Base-by-base conservation (phyloP, 805 yeast species). In the Ogataea minuta region DNA sequence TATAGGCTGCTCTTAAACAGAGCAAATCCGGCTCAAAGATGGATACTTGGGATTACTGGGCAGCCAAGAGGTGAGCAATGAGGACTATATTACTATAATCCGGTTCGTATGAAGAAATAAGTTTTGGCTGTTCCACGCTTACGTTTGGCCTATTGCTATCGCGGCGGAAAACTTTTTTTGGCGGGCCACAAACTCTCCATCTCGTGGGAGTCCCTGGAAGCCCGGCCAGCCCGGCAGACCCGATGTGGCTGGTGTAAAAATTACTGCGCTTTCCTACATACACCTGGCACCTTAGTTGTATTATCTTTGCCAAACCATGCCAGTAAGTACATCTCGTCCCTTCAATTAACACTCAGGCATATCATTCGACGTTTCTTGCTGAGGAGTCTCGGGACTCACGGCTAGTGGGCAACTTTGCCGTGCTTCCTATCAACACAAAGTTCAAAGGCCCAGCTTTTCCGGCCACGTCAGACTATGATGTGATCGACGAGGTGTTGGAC, bases 361-460 rank as follows among this genome's bases (percentile, higher is more conserved):
- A 81, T 54, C 93, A 85, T 56, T 84, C 93, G 13, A 84, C 93
- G 1, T 84, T 84, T 56, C 69, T 81, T 23, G 76, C 74, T 15
- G 88, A 81, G 46, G 79, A 76, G 28, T 54, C 68, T n/a, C 63
- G 70, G 21, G 71, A 74, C 46, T 73, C 76, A 38, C 72, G 93
- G 57, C 59, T 76, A 34, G 80, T 87, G 20, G 91, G 89, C 25
- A 91, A 90, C 64, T 70, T 88, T 46, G 86, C 84, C 4, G 65
- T 93, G n/a, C 66, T 90, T 40, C 96, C 99, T 25, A 69, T 93
- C 44, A 81, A 81, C 54, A 82, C 98, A 9, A 78, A 76, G 52
- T 83, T 77, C 62, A 76, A 96, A 52, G 98, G 99, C 4, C 98
- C 99, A 8, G 83, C 96, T 1, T 88, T 81, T 61, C 91, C 95